Evolutionary conservation across 1,284 basidiomycete genomes (phyloP).

Genomic region (Melampsora abietis-canadensis): DNA sequence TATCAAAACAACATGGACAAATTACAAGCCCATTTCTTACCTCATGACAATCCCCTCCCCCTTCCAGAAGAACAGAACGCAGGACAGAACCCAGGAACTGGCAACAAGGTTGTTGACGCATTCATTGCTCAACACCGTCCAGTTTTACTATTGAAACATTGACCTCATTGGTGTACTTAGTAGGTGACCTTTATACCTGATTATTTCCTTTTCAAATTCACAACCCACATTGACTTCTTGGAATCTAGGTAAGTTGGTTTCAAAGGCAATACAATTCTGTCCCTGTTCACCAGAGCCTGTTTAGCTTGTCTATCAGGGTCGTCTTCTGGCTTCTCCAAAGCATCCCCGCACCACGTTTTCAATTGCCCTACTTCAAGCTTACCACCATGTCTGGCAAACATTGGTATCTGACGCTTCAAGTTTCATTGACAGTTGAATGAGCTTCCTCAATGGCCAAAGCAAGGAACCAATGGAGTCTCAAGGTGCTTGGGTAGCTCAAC

Average conservation of each 20-base stretch:
- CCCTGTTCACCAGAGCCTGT: slow-evolving; percentile 2
- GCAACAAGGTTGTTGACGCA: too few relatives aligned
- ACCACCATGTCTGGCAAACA: slow-evolving; percentile 13
- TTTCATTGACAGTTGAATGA: neutral
- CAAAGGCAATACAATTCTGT: slow-evolving; percentile 2
- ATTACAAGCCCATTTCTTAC: too few relatives aligned
- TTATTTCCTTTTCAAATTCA: too few relatives aligned
- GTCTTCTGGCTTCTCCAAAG: neutral
- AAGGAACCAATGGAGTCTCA: neutral
- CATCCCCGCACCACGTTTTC: neutral
- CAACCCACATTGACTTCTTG: too few relatives aligned
- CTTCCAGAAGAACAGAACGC: too few relatives aligned
- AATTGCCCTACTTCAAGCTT: neutral
- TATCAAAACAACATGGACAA: too few relatives aligned
- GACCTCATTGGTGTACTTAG: too few relatives aligned
- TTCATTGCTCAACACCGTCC: too few relatives aligned
- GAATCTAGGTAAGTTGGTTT: neutral
- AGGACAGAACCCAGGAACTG: too few relatives aligned
- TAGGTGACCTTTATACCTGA: too few relatives aligned
- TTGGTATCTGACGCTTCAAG: neutral
- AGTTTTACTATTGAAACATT: neutral
- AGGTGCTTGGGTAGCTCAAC: neutral
- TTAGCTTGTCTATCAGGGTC: slow-evolving; percentile 3
- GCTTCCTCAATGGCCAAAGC: neutral
- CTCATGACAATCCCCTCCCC: too few relatives aligned